Percentiles rank a stretch among this genome's conserved stretches.
These are phyloP conservation scores for Beauveria sp. DNA, from an alignment of 2,329 filamentous ascomycete genomes.

Conservation along the genomic window DNA sequence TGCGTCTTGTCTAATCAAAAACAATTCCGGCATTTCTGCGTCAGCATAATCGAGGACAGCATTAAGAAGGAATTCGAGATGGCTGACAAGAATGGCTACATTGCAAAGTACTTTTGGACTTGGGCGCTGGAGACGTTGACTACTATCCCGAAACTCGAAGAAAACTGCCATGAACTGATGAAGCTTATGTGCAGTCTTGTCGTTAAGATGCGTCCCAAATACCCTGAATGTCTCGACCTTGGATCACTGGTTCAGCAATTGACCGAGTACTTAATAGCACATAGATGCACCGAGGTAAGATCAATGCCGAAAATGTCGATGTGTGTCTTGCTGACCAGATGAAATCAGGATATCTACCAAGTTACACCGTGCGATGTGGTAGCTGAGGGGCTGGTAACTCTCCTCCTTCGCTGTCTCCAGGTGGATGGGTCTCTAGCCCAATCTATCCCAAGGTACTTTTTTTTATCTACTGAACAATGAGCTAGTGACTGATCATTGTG, in stretches of 20 bases:
- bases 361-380: slow-evolving; percentile 21
- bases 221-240: slow-evolving; percentile 24
- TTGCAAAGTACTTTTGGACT: slow-evolving; percentile 24
- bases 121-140: slow-evolving; percentile 28
- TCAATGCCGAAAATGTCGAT: background rate
- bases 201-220: slow-evolving; percentile 22
- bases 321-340: background rate
- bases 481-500: slow-evolving; percentile 16
- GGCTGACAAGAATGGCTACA: background rate
- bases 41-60: slow-evolving; percentile 26
- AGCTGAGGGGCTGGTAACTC: slow-evolving; percentile 22
- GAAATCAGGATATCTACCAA: slow-evolving; percentile 21
- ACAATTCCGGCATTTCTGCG: slow-evolving; percentile 23
- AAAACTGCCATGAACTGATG: slow-evolving; percentile 40
- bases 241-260: slow-evolving; percentile 22
- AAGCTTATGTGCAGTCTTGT: slow-evolving; percentile 33
- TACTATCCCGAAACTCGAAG: slow-evolving; percentile 22
- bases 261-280: slow-evolving; percentile 19
- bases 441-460: slow-evolving; percentile 21
- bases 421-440: slow-evolving; percentile 19
- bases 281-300: slow-evolving; percentile 34
- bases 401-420: slow-evolving; percentile 25
- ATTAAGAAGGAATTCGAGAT: slow-evolving; percentile 12
- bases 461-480: background rate
- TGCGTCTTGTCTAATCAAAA: slow-evolving; percentile 22